Conservation (phyloP, 2,329 filamentous ascomycete genomes). For the Alternaria tenuissima region DNA sequence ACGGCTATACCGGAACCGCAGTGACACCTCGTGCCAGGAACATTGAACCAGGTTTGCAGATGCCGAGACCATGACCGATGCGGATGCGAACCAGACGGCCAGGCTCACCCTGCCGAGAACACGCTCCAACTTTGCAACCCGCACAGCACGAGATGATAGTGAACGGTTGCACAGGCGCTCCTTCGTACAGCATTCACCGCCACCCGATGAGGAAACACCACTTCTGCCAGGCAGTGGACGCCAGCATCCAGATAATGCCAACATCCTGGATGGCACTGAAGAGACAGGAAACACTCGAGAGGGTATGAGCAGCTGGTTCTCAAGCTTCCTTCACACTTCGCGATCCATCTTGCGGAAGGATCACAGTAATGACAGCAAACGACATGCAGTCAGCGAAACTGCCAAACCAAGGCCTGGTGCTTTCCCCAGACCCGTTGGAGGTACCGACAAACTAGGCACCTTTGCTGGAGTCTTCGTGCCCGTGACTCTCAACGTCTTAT, state of each 20-base stretch:
- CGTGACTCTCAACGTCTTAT: slow-evolving; percentile 87
- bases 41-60: slow-evolving; percentile 18
- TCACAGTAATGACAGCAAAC: slow-evolving; percentile 26
- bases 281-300: slow-evolving; percentile 17
- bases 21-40: slow-evolving; percentile 23
- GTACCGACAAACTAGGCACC: slow-evolving; percentile 72
- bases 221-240: slow-evolving; percentile 27
- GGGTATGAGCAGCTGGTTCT: slow-evolving; percentile 37
- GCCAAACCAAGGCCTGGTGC: slow-evolving; percentile 48
- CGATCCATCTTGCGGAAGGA: slow-evolving; percentile 17
- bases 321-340: slow-evolving; percentile 25
- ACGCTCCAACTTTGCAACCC: slow-evolving; percentile 56
- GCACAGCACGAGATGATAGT: slow-evolving; percentile 56
- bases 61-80: slow-evolving; percentile 38
- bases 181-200: slow-evolving; percentile 36
- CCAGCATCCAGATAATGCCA: slow-evolving; percentile 31
- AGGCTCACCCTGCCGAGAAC: slow-evolving; percentile 43
- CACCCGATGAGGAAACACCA: slow-evolving; percentile 45
- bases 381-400: slow-evolving; percentile 33
- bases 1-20: slow-evolving; percentile 14
- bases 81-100: slow-evolving; percentile 26
- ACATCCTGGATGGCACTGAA: background rate
- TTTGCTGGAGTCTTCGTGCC: slow-evolving; percentile 77
- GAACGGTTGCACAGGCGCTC: slow-evolving; percentile 55
- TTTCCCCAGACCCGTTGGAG: slow-evolving; percentile 52